These are phyloP conservation scores for Ganoderma leucocontextum DNA, from an alignment of 1,284 basidiomycete genomes.

Conservation along the genomic window DNA sequence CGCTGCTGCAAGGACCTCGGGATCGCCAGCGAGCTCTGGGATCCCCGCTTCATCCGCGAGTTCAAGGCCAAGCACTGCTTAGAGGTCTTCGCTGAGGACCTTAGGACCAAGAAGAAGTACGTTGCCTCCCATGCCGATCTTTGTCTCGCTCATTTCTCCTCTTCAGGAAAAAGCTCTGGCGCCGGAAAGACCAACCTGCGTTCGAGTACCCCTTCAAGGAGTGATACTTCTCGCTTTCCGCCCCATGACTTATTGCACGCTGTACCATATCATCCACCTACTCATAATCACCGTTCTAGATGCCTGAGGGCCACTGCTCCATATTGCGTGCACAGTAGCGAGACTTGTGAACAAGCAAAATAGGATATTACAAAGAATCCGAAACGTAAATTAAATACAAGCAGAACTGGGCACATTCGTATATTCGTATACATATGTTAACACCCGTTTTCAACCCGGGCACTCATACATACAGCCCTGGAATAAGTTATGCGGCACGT, in stretches of 20 bases:
- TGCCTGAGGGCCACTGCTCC: neutral
- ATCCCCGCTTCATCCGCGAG: conserved; percentile 90
- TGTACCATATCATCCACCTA: conserved; percentile 17
- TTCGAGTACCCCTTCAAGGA: conserved; percentile 90
- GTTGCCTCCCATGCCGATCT: conserved; percentile 40
- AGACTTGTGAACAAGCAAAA: neutral
- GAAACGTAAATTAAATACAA: neutral
- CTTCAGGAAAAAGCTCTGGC: conserved; percentile 88
- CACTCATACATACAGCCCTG: neutral
- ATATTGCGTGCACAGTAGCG: neutral
- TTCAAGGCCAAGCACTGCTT: conserved; percentile 89
- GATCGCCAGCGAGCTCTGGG: conserved; percentile 97
- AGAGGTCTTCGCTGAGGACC: conserved; percentile 88
- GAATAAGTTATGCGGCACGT: conserved; percentile 22
- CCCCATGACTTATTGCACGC: neutral
- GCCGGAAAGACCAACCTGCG: conserved; percentile 86
- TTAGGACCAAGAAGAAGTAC: conserved; percentile 88
- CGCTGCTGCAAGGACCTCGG: conserved; percentile 98
- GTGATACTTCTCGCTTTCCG: conserved; percentile 13
- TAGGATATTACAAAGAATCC: conserved; percentile 7
- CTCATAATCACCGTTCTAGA: conserved; percentile 27
- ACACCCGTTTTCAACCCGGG: neutral
- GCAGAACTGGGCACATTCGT: neutral
- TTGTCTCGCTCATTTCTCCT: conserved; percentile 21
- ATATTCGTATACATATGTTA: neutral